Evolutionary conservation across 176 grass and related monocot species (phyloP).

Genomic region (Themeda triandra): DNA sequence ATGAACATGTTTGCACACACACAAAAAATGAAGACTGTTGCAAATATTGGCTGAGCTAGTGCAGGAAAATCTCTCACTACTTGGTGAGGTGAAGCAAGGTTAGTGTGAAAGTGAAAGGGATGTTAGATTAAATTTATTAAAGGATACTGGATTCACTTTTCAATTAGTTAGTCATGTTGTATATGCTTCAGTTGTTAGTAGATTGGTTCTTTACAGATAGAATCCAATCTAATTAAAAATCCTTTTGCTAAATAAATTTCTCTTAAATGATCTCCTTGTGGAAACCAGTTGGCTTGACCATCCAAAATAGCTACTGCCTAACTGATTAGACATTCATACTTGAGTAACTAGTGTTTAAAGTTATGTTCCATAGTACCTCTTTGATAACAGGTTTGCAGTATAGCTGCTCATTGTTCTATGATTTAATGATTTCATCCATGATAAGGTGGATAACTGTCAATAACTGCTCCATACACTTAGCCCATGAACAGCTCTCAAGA

Average conservation of each 20-base stretch:
- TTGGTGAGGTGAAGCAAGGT: neutral
- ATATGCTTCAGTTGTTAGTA: neutral
- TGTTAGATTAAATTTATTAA: neutral
- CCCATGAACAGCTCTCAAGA: conserved; percentile 1
- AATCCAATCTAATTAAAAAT: neutral
- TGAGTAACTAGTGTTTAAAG: neutral
- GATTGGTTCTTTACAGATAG: neutral
- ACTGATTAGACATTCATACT: neutral
- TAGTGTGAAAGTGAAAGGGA: neutral
- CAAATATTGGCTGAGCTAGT: neutral
- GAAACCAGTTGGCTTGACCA: neutral
- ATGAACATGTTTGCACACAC: neutral
- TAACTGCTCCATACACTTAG: neutral
- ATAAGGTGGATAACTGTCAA: conserved; percentile 16
- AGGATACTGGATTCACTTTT: neutral
- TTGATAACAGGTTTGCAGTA: neutral
- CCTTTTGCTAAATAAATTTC: neutral
- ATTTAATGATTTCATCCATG: conserved; percentile 3
- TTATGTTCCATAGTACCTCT: neutral
- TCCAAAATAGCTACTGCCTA: neutral
- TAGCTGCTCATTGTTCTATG: neutral
- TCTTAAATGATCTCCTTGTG: neutral
- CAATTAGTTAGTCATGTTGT: neutral
- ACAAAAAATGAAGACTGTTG: neutral
- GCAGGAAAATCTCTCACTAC: conserved; percentile 24